phyloP scores from a whole-genome alignment of 2,329 filamentous ascomycete genomes.

The Gremmenia infestans region DNA sequence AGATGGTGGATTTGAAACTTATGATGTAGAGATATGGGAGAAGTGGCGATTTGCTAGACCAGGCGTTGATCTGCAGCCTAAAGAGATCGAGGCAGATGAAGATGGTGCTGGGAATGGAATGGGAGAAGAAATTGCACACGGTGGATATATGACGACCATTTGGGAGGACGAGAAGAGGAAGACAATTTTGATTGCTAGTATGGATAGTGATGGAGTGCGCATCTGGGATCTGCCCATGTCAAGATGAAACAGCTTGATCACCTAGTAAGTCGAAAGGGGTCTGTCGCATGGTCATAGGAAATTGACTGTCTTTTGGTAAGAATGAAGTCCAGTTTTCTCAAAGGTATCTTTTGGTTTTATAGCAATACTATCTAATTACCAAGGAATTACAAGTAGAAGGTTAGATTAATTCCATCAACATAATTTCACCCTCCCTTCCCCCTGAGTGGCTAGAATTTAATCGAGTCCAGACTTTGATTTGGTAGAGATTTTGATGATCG shows the following conservation, averaged over 20 bases:
- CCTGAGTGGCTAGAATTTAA: no score
- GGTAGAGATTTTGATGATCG: no score
- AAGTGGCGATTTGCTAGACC: constrained; percentile 12
- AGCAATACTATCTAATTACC: no score
- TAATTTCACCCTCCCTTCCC: no score
- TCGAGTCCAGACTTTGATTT: no score
- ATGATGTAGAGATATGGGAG: constrained; percentile 8
- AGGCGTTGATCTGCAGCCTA: constrained; percentile 2
- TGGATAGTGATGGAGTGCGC: constrained; percentile 10
- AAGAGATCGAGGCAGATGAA: not conserved
- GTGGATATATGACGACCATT: constrained; percentile 5
- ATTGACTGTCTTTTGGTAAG: no score
- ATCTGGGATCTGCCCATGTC: constrained; percentile 11
- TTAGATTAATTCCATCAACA: no score
- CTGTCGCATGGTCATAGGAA: no score
- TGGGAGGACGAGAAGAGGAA: constrained; percentile 7
- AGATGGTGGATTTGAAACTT: constrained; percentile 10
- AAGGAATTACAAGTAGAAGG: no score
- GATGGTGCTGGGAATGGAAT: not conserved
- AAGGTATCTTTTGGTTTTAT: no score
- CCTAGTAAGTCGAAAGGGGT: no score
- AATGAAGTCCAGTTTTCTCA: no score
- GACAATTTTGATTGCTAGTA: constrained; percentile 6
- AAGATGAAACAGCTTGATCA: not conserved
- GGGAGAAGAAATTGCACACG: not conserved